phyloP scores from a whole-genome alignment of 2,329 filamentous ascomycete species.

The Colletotrichum sp. region DNA sequence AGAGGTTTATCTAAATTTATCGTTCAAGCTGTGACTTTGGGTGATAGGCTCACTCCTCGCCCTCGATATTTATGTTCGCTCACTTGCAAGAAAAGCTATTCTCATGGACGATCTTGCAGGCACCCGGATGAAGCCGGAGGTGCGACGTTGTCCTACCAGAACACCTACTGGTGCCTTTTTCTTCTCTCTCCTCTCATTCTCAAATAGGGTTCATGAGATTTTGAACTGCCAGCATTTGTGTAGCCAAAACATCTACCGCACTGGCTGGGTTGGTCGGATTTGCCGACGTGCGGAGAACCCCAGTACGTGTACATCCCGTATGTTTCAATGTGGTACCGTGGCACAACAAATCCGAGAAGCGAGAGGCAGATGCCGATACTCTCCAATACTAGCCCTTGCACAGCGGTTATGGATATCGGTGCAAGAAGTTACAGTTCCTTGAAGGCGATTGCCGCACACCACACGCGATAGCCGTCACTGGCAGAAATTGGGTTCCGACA shows the following conservation, averaged over 20 bases:
- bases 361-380: not conserved
- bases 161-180: not conserved
- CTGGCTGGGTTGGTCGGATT: not conserved
- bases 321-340: not conserved
- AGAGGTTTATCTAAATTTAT: not conserved
- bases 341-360: not conserved
- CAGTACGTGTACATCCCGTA: not conserved
- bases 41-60: not conserved
- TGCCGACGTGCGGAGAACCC: not conserved
- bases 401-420: not conserved
- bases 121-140: fast-evolving
- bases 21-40: not conserved
- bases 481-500: not conserved
- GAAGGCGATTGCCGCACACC: not conserved
- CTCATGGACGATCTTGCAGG: not conserved
- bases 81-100: not conserved
- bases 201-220: not conserved
- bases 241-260: not conserved
- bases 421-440: not conserved
- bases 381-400: not conserved
- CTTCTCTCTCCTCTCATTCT: not conserved
- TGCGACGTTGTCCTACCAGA: not conserved
- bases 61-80: fast-evolving
- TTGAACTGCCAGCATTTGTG: not conserved
- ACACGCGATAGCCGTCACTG: not conserved